phyloP scores from a whole-genome alignment of 805 yeast genomes.

The Maudiozyma serrabonitensis region DNA sequence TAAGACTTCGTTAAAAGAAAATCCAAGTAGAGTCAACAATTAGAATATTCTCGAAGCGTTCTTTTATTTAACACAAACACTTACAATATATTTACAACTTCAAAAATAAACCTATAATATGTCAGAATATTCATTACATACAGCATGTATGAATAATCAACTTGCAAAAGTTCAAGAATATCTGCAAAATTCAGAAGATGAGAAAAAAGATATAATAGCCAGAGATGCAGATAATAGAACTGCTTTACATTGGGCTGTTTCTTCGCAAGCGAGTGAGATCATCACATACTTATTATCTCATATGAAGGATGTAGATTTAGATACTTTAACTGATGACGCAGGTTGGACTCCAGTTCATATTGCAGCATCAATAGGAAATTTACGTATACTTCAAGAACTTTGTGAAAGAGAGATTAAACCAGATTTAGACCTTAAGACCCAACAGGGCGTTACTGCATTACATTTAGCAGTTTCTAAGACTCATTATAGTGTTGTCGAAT shows the following conservation, averaged over 20 bases:
- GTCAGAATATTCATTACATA: constrained; percentile 35
- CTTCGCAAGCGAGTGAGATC: constrained; percentile 46
- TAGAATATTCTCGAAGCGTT: too few species aligned
- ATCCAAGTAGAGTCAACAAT: too few species aligned
- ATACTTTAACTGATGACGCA: constrained; percentile 57
- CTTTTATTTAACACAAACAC: neutral
- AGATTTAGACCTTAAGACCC: constrained; percentile 51
- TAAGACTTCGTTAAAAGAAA: too few species aligned
- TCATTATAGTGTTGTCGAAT: constrained; percentile 43
- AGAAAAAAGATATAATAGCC: constrained; percentile 27
- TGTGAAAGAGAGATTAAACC: constrained; percentile 42
- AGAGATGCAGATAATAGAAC: constrained; percentile 69
- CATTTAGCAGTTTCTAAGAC: constrained; percentile 71
- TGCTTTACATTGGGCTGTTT: constrained; percentile 84
- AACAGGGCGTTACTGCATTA: constrained; percentile 63
- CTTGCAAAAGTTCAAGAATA: constrained; percentile 41
- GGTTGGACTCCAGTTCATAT: constrained; percentile 90
- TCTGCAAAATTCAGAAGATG: constrained; percentile 39
- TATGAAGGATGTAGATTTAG: constrained; percentile 43
- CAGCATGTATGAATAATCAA: constrained; percentile 60
- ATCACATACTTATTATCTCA: constrained; percentile 34
- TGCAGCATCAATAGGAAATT: constrained; percentile 65
- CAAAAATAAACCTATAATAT: neutral
- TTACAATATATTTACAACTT: neutral
- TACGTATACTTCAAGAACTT: constrained; percentile 41